phyloP scores from a whole-genome alignment of 345 rosid genomes.

The Boechera divaricarpa region DNA sequence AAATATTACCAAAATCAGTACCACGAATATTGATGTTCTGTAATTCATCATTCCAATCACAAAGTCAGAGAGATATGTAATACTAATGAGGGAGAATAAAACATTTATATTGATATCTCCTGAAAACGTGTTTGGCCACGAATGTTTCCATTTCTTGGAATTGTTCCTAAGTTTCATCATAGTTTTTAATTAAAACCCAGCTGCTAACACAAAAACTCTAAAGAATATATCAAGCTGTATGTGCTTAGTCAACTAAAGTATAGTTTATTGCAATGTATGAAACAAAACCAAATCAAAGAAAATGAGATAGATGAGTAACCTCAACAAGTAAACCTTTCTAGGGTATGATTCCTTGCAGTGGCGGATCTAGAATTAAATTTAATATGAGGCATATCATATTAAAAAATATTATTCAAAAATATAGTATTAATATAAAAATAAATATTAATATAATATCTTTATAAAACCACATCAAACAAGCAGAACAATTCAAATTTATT shows the following conservation, averaged over 20 bases:
- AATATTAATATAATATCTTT: no score
- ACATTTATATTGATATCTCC: slow-evolving; percentile 9
- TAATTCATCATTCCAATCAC: slow-evolving; percentile 18
- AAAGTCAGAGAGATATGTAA: neutral
- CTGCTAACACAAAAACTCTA: neutral
- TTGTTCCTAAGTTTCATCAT: neutral
- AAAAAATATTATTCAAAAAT: no score
- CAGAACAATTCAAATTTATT: no score
- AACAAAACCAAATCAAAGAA: neutral
- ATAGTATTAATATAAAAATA: no score
- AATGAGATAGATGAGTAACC: neutral
- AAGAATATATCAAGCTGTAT: neutral
- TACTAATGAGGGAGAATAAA: neutral
- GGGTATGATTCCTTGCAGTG: neutral
- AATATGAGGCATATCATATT: no score
- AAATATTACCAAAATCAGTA: slow-evolving; percentile 12
- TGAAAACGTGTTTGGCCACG: neutral
- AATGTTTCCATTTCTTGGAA: slow-evolving; percentile 22
- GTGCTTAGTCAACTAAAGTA: slow-evolving; percentile 12
- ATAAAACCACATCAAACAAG: no score
- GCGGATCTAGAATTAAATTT: no score
- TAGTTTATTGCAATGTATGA: neutral
- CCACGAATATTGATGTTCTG: neutral
- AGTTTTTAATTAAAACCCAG: neutral
- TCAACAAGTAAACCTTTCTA: neutral